Evolutionary conservation across 176 grass and related monocot genomes (phyloP).

Genomic region (Saccharum officinarum): DNA sequence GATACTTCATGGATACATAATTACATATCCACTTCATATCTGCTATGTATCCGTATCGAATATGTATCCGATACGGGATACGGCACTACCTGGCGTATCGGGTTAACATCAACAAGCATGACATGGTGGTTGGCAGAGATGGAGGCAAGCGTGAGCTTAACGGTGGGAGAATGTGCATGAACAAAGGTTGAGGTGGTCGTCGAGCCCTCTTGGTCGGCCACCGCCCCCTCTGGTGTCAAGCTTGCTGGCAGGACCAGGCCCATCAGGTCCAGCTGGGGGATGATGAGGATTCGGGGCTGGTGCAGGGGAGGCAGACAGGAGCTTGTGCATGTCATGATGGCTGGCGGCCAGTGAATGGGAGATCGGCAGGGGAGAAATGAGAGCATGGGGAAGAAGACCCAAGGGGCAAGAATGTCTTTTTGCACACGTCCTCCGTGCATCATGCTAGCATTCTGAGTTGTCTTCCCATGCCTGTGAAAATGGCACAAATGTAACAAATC

Average conservation of each 20-base stretch:
- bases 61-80: background rate
- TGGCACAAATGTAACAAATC: background rate
- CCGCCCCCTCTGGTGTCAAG: background rate
- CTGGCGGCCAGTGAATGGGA: background rate
- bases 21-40: background rate
- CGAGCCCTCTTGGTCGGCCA: background rate
- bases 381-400: background rate
- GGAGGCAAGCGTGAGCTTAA: background rate
- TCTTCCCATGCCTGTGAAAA: background rate
- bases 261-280: constrained; percentile 16
- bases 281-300: background rate
- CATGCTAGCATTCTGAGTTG: background rate
- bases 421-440: background rate
- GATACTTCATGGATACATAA: background rate
- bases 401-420: background rate
- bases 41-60: background rate
- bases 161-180: background rate
- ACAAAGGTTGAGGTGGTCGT: background rate
- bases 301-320: background rate
- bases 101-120: background rate
- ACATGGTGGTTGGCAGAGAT: background rate
- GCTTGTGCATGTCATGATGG: background rate
- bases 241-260: constrained; percentile 45
- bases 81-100: background rate
- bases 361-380: background rate